Conservation (phyloP, 805 yeast genomes). For the Jamesozyma jinghongensis region DNA sequence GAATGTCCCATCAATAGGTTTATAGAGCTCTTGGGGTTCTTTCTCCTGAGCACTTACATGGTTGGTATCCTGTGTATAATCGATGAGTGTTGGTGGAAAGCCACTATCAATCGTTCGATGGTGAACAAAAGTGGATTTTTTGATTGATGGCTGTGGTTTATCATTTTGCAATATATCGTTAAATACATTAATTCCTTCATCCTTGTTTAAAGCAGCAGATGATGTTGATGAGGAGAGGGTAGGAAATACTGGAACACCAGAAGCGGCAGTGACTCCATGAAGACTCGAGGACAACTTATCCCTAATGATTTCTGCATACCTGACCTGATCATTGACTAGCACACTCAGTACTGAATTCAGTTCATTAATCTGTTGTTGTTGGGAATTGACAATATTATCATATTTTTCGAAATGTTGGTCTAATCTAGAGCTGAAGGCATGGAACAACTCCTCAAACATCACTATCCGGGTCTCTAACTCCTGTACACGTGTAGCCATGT, state of each 20-base stretch:
- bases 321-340: constrained; percentile 23
- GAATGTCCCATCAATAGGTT: constrained; percentile 3
- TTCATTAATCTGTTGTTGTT: constrained; percentile 27
- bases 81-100: background rate
- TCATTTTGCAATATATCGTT: background rate
- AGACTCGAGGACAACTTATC: constrained; percentile 20
- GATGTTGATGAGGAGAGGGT: constrained; percentile 7
- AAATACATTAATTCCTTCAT: background rate
- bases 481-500: constrained; percentile 10
- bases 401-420: constrained; percentile 29
- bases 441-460: constrained; percentile 26
- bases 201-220: constrained; percentile 5
- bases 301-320: constrained; percentile 22
- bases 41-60: background rate
- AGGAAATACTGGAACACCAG: constrained; percentile 18
- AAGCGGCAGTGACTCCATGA: constrained; percentile 19
- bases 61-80: background rate
- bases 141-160: background rate
- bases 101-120: background rate
- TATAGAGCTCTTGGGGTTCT: background rate
- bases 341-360: constrained; percentile 20
- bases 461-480: constrained; percentile 24
- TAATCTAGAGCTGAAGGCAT: constrained; percentile 23
- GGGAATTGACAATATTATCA: constrained; percentile 23
- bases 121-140: constrained; percentile 2